A percentile compares a stretch with the other conserved stretches of the same genome.
Evolutionary conservation across 2,329 filamentous ascomycete genomes (phyloP).

Genomic region (Trichoderma sp.): DNA sequence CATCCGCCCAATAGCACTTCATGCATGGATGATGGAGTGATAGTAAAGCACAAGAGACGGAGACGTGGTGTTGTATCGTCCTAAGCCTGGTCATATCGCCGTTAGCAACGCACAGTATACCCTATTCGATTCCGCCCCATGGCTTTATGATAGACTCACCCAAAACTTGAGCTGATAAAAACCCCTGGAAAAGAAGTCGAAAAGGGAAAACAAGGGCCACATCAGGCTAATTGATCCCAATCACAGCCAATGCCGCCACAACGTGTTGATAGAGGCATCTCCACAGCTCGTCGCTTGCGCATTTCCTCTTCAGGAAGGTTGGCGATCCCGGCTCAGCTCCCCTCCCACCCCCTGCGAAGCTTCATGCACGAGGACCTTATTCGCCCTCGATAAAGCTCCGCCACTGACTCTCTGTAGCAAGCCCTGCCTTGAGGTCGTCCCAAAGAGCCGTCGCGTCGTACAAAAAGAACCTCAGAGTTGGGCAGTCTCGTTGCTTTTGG

Average conservation of each 20-base stretch:
- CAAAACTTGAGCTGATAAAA: background rate
- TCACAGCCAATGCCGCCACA: constrained; percentile 8
- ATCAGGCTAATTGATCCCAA: constrained; percentile 4
- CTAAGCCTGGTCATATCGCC: too few relatives aligned
- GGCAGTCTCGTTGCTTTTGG: background rate
- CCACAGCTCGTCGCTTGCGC: constrained; percentile 2
- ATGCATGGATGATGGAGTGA: background rate
- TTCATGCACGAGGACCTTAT: too few relatives aligned
- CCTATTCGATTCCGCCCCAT: background rate
- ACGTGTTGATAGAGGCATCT: constrained; percentile 2
- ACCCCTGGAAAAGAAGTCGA: background rate
- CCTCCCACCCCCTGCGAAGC: too few relatives aligned
- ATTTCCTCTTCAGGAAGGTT: constrained; percentile 26
- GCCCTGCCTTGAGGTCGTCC: background rate
- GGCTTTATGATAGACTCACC: background rate
- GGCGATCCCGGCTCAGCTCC: background rate
- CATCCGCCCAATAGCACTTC: background rate
- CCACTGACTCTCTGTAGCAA: background rate
- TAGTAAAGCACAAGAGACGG: background rate
- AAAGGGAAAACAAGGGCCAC: background rate
- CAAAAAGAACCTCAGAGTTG: background rate
- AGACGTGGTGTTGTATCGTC: background rate
- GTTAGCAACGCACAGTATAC: background rate
- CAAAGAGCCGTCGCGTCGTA: background rate
- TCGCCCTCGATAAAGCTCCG: background rate